These are phyloP conservation scores for Aspergillus pseudoviridinutans DNA, from an alignment of 2,329 filamentous ascomycete species.

Conservation along the genomic window DNA sequence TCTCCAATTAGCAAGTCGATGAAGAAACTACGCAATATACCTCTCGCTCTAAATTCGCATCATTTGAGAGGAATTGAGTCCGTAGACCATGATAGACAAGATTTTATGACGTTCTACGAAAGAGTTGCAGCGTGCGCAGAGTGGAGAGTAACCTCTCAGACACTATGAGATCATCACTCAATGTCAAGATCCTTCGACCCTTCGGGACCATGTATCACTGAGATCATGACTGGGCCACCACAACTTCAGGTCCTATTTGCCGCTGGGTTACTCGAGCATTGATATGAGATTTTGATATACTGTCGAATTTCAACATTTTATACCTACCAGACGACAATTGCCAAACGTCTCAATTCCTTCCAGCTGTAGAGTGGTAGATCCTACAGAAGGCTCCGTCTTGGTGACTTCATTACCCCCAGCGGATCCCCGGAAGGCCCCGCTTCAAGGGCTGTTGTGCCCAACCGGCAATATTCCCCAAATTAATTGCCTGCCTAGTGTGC, in stretches of 20 bases:
- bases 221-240: neutral
- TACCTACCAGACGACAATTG: neutral
- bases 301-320: neutral
- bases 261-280: neutral
- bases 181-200: neutral
- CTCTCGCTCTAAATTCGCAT: neutral
- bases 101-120: neutral
- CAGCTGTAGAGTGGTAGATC: no score
- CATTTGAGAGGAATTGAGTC: neutral
- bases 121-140: neutral
- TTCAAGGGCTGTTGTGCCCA: neutral
- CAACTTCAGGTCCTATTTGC: neutral
- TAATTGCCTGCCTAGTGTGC: neutral
- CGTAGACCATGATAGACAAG: no score
- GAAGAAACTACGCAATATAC: no score
- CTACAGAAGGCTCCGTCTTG: neutral
- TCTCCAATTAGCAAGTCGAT: neutral
- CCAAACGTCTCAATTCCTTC: no score
- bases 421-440: slow-evolving; percentile 9
- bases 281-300: neutral
- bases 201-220: neutral
- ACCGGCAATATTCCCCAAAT: neutral
- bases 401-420: slow-evolving; percentile 14
- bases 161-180: neutral
- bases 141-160: neutral